Base-by-base conservation (phyloP, 371 early-diverging fungal genomes). In the Saksenaea oblongispora region DNA sequence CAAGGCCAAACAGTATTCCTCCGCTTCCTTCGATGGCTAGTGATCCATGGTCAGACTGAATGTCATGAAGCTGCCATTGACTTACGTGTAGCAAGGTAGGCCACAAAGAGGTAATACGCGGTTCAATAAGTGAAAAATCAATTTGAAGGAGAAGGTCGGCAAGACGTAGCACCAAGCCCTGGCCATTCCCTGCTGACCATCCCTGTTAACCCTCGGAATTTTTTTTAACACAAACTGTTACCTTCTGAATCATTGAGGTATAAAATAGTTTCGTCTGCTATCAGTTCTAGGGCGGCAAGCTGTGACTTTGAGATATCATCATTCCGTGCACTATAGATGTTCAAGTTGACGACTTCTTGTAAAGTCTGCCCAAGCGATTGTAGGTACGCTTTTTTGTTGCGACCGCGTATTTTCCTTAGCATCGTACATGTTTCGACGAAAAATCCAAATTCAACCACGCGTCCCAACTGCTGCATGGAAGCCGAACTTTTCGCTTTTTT, bases 121-220 rank as follows among this genome's bases (percentile, higher is more conserved):
- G 27, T 63, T 81, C 82, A 37, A 81, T 63, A 13, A 81, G 53
- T 0, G 70, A 63, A 24, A 74, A 61, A 27, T 81, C 78, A 13
- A 81, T 81, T 44, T 84, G 83, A 27, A 86, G 54, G 18, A 84
- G 57, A 0, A 64, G 68, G 35, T 78, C 67, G 10, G 72, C 61
- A 15, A 80, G 36, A 27, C 75, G 65, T 9, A 80, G 64, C 1
- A 73, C 66, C 13, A 54, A 39, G 4, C 63, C 62, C 59, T 78
- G 79, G 27, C 60, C 56, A 14, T 18, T 53, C 9, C 2, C 41
- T 64, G 59, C 18, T 15, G 51, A 15, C 17, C 37, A n/a, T 56
- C 11, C 17, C 3, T 53, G 31, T 28, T 2, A 56, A 28, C 5
- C 27, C 18, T 47, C 7, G 26, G 5, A 35, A 7, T 22, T 1